Evolutionary conservation across 108 stramenopile species (phyloP), one percentile per base, ranked within the genome.

Genomic region (Pseudonitzschia multiseries): DNA sequence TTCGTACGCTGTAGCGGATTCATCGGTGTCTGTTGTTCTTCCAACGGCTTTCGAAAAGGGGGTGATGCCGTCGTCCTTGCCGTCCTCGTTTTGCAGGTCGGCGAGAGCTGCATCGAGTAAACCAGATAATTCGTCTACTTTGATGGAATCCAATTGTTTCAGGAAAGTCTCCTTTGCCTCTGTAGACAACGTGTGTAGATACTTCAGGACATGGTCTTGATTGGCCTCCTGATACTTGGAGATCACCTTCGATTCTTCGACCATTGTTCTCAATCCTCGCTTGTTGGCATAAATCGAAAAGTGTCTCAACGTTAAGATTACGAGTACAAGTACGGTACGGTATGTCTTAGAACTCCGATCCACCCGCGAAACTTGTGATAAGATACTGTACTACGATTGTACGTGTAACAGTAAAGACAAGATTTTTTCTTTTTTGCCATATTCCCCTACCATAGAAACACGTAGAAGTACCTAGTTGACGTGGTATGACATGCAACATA

Each of bases 1-100:
- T 24, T 64, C 18, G 41, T 79, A 73, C 17, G 63, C 66, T 21
- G 60, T 5, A 61, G 61, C 40, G 33, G 65, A 29, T 33, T 65
- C 36, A 59, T 50, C 65, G 46, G 68, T 69, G 72, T 71, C 56
- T 65, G 68, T 54, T 36, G 67, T 78, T 13, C 81, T 77, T 33
- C 83, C 86, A 8, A 80, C 81, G 14, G 44, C 56, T 53, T 77
- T 68, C 20, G 68, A 64, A 60, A 94, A 94, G 18, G 93, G 90
- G 33, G 68, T 76, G 59, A 94, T 90, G 4, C 66, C 79, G 24
- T 56, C 54, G 26, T 65, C 60, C 14, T 71, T 48, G 44, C 72
- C 64, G 42, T 63, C 57, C 41, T 79, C 50, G 29, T 61, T 78
- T 40, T 82, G 71, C 64, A 73, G 72, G 51, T 91, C 87, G 10